Conservation (phyloP, 495 filamentous ascomycete genomes). For the Penicillium pancosmium region DNA sequence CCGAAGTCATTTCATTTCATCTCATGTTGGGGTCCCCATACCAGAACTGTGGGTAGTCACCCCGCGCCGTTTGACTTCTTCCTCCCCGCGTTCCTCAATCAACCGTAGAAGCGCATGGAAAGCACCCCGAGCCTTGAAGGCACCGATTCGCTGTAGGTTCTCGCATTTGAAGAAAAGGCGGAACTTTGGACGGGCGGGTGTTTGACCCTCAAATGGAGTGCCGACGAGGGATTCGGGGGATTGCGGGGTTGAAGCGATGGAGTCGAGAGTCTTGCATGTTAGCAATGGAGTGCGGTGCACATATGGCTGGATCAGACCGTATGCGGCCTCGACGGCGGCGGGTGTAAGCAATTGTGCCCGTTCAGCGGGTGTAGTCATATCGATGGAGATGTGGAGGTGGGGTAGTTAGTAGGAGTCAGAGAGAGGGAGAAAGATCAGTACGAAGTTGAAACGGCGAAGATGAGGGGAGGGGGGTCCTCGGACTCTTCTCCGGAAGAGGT, state of each 20-base stretch:
- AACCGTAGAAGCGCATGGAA: slow-evolving; percentile 85
- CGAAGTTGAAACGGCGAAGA: background rate
- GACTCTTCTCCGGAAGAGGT: slow-evolving; percentile 11
- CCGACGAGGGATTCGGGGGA: slow-evolving; percentile 51
- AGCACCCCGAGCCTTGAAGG: slow-evolving; percentile 90
- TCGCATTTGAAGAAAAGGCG: slow-evolving; percentile 95
- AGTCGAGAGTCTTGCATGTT: slow-evolving; percentile 72
- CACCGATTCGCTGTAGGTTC: slow-evolving; percentile 87
- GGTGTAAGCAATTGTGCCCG: slow-evolving; percentile 65
- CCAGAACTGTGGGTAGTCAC: slow-evolving; percentile 93
- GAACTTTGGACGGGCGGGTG: slow-evolving; percentile 64
- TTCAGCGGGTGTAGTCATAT: slow-evolving; percentile 27
- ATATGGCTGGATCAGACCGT: slow-evolving; percentile 69
- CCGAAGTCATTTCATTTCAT: background rate
- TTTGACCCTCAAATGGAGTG: slow-evolving; percentile 59
- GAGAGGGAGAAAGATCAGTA: background rate
- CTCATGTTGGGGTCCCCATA: slow-evolving; percentile 29
- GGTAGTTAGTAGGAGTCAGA: background rate
- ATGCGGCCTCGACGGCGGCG: slow-evolving; percentile 67
- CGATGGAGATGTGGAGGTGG: background rate
- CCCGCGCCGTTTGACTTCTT: slow-evolving; percentile 59
- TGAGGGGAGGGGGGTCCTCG: slow-evolving; percentile 5
- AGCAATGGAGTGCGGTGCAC: slow-evolving; percentile 85
- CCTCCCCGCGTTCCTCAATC: slow-evolving; percentile 62
- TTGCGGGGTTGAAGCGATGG: slow-evolving; percentile 74